These are phyloP conservation scores for Posidonia australis DNA, from an alignment of 106 monocot genomes.

Conservation along the genomic window DNA sequence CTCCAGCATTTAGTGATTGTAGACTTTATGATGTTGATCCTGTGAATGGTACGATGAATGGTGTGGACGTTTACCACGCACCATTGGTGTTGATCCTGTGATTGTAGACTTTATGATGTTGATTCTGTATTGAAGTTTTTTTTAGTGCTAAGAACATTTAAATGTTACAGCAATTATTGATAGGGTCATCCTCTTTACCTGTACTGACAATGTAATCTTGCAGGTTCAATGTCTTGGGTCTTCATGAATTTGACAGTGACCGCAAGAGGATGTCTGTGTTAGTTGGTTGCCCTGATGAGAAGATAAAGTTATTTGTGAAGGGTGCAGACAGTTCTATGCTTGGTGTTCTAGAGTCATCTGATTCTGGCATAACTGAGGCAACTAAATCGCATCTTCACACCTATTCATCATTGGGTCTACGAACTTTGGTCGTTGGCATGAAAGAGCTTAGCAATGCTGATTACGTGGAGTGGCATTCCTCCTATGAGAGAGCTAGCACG, in stretches of 20 bases:
- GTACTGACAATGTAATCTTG: not conserved
- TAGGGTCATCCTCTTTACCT: too few relatives aligned
- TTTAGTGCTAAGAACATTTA: too few relatives aligned
- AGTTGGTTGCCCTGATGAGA: constrained; percentile 70
- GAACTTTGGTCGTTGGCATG: constrained; percentile 81
- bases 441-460: constrained; percentile 51
- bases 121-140: too few relatives aligned
- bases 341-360: constrained; percentile 14
- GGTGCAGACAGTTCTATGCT: constrained; percentile 97
- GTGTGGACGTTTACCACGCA: too few relatives aligned
- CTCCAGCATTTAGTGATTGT: too few relatives aligned
- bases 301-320: constrained; percentile 77
- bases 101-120: too few relatives aligned
- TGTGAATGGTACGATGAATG: too few relatives aligned
- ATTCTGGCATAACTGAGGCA: constrained; percentile 21
- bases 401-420: constrained; percentile 69
- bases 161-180: too few relatives aligned
- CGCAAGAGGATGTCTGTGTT: constrained; percentile 97
- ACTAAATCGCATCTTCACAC: constrained; percentile 54
- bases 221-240: constrained; percentile 83
- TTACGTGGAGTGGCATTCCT: constrained; percentile 53
- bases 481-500: constrained; percentile 67
- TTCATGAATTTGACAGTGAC: constrained; percentile 98
- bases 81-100: too few relatives aligned
- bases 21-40: too few relatives aligned